Evolutionary conservation across 2,329 filamentous ascomycete species (phyloP).

Genomic region (Pestalotiopsis sp.): DNA sequence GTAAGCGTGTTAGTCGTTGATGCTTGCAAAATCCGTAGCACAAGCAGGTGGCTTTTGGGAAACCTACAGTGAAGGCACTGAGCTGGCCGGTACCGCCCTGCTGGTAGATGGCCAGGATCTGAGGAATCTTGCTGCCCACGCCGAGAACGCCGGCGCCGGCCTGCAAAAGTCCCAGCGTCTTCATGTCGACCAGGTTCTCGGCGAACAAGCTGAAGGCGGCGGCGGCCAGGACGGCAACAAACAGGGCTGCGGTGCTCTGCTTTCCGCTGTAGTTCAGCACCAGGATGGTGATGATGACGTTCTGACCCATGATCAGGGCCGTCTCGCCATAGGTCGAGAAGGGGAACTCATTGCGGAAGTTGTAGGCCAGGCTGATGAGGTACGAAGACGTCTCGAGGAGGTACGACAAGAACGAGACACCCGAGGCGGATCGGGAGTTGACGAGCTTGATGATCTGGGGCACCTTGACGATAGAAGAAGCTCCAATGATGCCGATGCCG

Average conservation of each 20-base stretch:
- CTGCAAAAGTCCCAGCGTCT: slow-evolving; percentile 75
- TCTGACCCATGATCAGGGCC: slow-evolving; percentile 87
- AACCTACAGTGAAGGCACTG: slow-evolving; percentile 89
- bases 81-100: slow-evolving; percentile 92
- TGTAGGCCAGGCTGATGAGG: slow-evolving; percentile 90
- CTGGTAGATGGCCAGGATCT: slow-evolving; percentile 84
- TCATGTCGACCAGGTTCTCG: slow-evolving; percentile 64
- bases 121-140: slow-evolving; percentile 89
- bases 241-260: slow-evolving; percentile 68
- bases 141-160: slow-evolving; percentile 81
- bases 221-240: slow-evolving; percentile 76
- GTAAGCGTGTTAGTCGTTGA: not conserved
- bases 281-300: slow-evolving; percentile 84
- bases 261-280: slow-evolving; percentile 83
- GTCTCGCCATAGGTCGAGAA: slow-evolving; percentile 98
- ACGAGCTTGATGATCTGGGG: slow-evolving; percentile 95
- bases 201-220: slow-evolving; percentile 72
- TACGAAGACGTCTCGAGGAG: slow-evolving; percentile 88
- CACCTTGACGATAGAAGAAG: slow-evolving; percentile 90
- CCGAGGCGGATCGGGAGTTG: slow-evolving; percentile 76
- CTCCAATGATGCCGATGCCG: slow-evolving; percentile 89
- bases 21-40: not conserved
- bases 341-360: slow-evolving; percentile 85
- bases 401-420: slow-evolving; percentile 88
- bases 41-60: not conserved